phyloP scores from a whole-genome alignment of 164 flowering plant genomes.

The Annona squamosa region DNA sequence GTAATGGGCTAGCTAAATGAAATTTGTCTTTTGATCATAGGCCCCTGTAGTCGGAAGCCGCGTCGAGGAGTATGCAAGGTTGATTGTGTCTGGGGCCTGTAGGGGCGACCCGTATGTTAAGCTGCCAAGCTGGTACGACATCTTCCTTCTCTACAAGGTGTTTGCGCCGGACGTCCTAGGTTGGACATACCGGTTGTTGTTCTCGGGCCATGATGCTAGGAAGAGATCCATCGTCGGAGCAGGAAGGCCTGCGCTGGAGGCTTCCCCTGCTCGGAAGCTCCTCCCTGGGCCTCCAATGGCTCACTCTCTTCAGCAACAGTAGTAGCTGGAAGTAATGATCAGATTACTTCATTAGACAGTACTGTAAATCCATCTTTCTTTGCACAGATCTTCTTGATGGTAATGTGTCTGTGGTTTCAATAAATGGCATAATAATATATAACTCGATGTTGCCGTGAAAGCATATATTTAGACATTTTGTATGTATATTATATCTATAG shows the following conservation, averaged over 20 bases:
- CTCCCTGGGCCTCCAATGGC: constrained; percentile 27
- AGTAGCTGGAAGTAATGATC: constrained; percentile 18
- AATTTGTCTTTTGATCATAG: constrained; percentile 20
- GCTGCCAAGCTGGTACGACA: constrained; percentile 73
- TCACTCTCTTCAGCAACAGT: constrained; percentile 23
- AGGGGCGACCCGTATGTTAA: constrained; percentile 73
- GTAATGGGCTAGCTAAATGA: background rate
- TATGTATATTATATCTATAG: background rate
- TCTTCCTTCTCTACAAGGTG: constrained; percentile 64
- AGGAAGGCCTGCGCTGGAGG: constrained; percentile 39
- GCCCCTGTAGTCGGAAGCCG: constrained; percentile 46
- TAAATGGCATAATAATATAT: background rate
- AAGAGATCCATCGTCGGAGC: constrained; percentile 39
- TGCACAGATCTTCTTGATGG: background rate
- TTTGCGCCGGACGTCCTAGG: constrained; percentile 64
- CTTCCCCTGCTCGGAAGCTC: constrained; percentile 33
- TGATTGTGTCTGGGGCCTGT: constrained; percentile 74
- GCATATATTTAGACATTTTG: background rate
- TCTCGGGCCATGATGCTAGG: constrained; percentile 29
- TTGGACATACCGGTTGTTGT: constrained; percentile 69
- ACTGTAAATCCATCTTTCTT: background rate
- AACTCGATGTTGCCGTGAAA: background rate
- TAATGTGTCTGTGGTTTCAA: background rate
- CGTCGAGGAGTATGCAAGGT: constrained; percentile 57
- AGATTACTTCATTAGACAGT: background rate